Evolutionary conservation across 2,329 filamentous ascomycete species (phyloP), one percentile per base, ranked within the genome.

Genomic region (Orbilia brochopaga): DNA sequence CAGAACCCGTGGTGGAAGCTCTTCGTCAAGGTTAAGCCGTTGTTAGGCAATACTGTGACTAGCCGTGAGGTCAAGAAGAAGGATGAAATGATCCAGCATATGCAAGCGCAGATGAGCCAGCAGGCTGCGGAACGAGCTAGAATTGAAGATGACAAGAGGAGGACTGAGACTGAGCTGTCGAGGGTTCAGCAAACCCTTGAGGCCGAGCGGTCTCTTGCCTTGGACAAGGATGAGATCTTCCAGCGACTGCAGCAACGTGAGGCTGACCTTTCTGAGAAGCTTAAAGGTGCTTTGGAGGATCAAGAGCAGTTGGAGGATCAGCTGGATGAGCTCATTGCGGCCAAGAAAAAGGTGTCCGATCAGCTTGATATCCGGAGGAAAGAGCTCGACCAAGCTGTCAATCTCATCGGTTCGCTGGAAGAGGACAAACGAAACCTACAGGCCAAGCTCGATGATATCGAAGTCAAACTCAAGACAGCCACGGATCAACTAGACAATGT

Each of bases 151-250:
- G 94, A 99, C 76, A 87, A 92, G 32, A 86, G 94, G 46, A 90
- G 92, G 73, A 90, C 91, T 1, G 90, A 97, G 75, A 83, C 88
- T 13, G 94, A 99, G 77, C 89, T 97, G 77, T 86, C 92, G 75
- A 88, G 90, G 32, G 90, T 97, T 52, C 92, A 97, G 78, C 91
- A 97, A 76, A 96, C 91, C 0, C 84, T 99, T 1, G 95, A 99
- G 79, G 96, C 92, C 75, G 95, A 99, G 80, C 87, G 94, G 55
- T 91, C 93, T n/a, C 83, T 99, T 46, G 94, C 94, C 0, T 82
- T 99, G 3, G 94, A 99, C 80, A 99, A 99, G 79, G 95, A 99
- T 78, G 94, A 99, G 77, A 99, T 99, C 70, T 99, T 97, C 83
- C 95, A 93, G 78, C 87, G 95, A n/a, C 83, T 99, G 21, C 94